These are phyloP conservation scores for Halophytophthora batemanensis DNA, from an alignment of 352 stramenopile species.

Conservation along the genomic window DNA sequence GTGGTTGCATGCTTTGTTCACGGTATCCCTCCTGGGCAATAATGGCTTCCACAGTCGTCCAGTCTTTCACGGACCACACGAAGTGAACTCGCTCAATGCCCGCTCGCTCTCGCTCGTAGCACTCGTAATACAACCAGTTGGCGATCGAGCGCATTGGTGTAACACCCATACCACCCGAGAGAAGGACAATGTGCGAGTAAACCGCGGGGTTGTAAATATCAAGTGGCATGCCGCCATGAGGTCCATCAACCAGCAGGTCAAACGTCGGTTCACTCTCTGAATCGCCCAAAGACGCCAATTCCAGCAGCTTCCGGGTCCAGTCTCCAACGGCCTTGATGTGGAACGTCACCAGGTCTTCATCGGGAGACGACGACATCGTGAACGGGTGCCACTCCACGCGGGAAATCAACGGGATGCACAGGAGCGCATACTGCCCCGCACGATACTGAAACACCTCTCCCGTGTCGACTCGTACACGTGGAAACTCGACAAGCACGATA, in stretches of 20 bases:
- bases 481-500: conserved; percentile 40
- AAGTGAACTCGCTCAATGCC: conserved; percentile 37
- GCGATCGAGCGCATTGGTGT: conserved; percentile 43
- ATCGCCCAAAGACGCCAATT: conserved; percentile 9
- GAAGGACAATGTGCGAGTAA: conserved; percentile 49
- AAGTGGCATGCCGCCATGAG: conserved; percentile 39
- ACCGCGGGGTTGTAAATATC: conserved; percentile 27
- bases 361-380: conserved; percentile 69
- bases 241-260: conserved; percentile 43
- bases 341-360: conserved; percentile 60
- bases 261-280: conserved; percentile 6
- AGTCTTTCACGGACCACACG: conserved; percentile 42
- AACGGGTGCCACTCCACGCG: conserved; percentile 85
- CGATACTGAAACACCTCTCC: conserved; percentile 30
- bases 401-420: conserved; percentile 70
- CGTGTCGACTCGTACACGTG: conserved; percentile 30
- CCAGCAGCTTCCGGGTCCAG: conserved; percentile 50
- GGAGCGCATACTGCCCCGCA: conserved; percentile 69
- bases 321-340: conserved; percentile 60
- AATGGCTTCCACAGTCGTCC: conserved; percentile 29
- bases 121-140: conserved; percentile 32
- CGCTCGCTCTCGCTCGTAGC: conserved; percentile 10
- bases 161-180: conserved; percentile 45
- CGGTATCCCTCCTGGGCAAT: conserved; percentile 7
- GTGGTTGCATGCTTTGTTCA: conserved; percentile 4